Base-by-base conservation (phyloP, 2,329 filamentous ascomycete genomes). In the Sporothrix sp. region DNA sequence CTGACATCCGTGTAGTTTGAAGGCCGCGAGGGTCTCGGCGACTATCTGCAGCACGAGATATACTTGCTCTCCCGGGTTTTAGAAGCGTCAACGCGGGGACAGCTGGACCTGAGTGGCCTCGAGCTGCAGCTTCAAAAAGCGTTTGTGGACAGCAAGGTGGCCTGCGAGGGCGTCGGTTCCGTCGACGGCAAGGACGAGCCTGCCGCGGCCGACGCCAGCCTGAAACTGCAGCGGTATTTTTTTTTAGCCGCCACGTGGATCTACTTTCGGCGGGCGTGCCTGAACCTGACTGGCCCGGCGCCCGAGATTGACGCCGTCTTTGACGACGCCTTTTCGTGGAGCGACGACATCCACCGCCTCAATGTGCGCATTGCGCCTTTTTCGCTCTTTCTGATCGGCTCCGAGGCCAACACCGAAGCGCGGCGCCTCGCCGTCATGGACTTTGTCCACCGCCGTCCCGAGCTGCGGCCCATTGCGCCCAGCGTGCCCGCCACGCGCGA, bases 261-360 rank as follows among this genome's bases (percentile, higher is more conserved):
- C 30, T 54, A 56, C 45, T 56, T 56, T 21, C 42, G 49, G 25
- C 25, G 52, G 7, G 38, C 54, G 0, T 54, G 52, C 38, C 35
- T 50, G 3, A 47, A 51, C 11, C 27, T 56, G 32, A 46, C 50
- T 1, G 54, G 54, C 8, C 52, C 52, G 2, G 54, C 54, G 20
- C 16, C 7, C 1, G 23, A n/a, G 3, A 32, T 54, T 8, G 23
- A 32, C 4, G 7, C 35, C 0, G 16, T 55, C 11, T 37, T 49
- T 11, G 48, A 53, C 18, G 48, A 38, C 14, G 33, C 44, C 2
- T 51, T 52, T n/a, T 35, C 32, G 4, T 8, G 32, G 11, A 20
- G 23, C n/a, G 2, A 21, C n/a, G 45, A 47, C 11, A 32, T 49
- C 11, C 38, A 18, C 8, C 40, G 42, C 9, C 33, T 54, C 21